These are phyloP conservation scores for Metschnikowia aberdeeniae DNA, from an alignment of 805 yeast genomes.

Conservation along the genomic window DNA sequence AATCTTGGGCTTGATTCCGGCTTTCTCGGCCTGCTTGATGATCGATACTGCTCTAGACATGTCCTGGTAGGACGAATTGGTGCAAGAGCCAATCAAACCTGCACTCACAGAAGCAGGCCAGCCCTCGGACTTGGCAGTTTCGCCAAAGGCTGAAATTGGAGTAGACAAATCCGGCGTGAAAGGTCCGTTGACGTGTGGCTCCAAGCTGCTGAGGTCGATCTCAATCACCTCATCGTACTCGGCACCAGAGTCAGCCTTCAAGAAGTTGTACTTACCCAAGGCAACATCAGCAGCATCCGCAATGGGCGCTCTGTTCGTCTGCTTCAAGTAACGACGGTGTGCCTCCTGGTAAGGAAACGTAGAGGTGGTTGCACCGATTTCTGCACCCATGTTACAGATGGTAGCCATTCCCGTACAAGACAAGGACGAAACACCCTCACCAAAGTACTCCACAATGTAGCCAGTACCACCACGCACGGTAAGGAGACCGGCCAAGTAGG, in stretches of 20 bases:
- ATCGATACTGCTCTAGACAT: slow-evolving; percentile 95
- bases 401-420: slow-evolving; percentile 99
- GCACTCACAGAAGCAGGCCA: slow-evolving; percentile 90
- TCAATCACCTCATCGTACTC: slow-evolving; percentile 91
- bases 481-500: slow-evolving; percentile 83
- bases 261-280: slow-evolving; percentile 53
- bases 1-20: slow-evolving; percentile 84
- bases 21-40: slow-evolving; percentile 79
- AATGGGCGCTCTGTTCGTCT: slow-evolving; percentile 80
- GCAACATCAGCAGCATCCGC: slow-evolving; percentile 74
- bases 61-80: slow-evolving; percentile 97
- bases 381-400: slow-evolving; percentile 99
- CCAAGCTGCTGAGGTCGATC: slow-evolving; percentile 78
- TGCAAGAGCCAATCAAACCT: slow-evolving; percentile 96
- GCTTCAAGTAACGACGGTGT: slow-evolving; percentile 70
- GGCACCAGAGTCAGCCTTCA: slow-evolving; percentile 82
- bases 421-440: slow-evolving; percentile 84
- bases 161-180: slow-evolving; percentile 98
- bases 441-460: slow-evolving; percentile 91
- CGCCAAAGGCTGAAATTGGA: slow-evolving; percentile 78
- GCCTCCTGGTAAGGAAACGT: slow-evolving; percentile 90
- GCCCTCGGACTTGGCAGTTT: slow-evolving; percentile 61
- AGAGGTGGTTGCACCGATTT: slow-evolving; percentile 98
- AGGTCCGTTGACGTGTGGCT: slow-evolving; percentile 97
- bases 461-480: slow-evolving; percentile 99